Evolutionary conservation across 2,329 filamentous ascomycete genomes (phyloP).

Genomic region (Xylariaceae sp.): DNA sequence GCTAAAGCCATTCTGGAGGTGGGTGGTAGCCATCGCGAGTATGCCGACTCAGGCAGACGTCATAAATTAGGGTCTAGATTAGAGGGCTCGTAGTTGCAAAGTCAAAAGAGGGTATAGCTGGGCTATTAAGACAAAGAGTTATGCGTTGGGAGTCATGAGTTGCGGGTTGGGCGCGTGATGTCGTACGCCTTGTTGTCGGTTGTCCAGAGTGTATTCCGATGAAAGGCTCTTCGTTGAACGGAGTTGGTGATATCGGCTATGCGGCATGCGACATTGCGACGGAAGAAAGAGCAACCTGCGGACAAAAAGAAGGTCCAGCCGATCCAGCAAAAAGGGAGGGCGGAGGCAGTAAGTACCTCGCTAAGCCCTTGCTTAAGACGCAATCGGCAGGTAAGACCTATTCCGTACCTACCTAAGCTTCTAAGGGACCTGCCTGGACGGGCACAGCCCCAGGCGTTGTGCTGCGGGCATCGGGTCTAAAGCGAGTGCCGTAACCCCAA

Average conservation of each 20-base stretch:
- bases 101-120: background rate
- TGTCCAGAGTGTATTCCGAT: background rate
- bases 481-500: too few species aligned
- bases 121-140: background rate
- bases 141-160: background rate
- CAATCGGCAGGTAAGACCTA: background rate
- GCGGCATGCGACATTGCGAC: background rate
- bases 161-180: background rate
- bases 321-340: background rate
- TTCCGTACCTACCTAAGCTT: background rate
- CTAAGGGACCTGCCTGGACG: too few species aligned
- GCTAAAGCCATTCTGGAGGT: slow-evolving; percentile 24
- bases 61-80: background rate
- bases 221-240: background rate
- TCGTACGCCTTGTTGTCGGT: background rate
- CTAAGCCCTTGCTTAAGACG: background rate
- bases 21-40: slow-evolving; percentile 24
- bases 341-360: background rate
- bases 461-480: too few species aligned
- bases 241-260: background rate
- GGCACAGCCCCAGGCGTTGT: too few species aligned
- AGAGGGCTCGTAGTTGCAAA: background rate
- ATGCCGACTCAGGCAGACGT: slow-evolving; percentile 1
- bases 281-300: background rate
- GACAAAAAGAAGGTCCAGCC: background rate